Conservation (phyloP, 805 yeast species). For the Pichia sporocuriosa region DNA sequence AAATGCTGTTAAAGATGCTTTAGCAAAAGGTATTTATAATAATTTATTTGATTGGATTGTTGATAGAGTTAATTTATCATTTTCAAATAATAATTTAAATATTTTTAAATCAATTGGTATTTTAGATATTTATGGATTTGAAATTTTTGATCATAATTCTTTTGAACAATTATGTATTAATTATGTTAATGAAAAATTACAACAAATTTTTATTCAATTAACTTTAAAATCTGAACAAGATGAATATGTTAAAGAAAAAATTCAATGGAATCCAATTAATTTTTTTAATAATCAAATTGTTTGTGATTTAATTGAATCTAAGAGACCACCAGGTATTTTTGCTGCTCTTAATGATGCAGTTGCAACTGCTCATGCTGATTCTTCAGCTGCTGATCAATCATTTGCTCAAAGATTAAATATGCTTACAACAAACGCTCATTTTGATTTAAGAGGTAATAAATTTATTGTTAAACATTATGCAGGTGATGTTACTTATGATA, state of each 20-base stretch:
- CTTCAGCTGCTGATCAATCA: slow-evolving; percentile 92
- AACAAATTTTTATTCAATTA: slow-evolving; percentile 92
- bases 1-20: slow-evolving; percentile 87
- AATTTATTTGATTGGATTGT: slow-evolving; percentile 97
- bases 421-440: slow-evolving; percentile 77
- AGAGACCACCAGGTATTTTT: slow-evolving; percentile 93
- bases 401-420: slow-evolving; percentile 86
- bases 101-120: slow-evolving; percentile 75
- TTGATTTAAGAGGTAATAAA: slow-evolving; percentile 81
- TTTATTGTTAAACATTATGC: slow-evolving; percentile 95
- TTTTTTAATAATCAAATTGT: slow-evolving; percentile 95
- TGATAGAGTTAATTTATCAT: slow-evolving; percentile 75
- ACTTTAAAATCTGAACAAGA: slow-evolving; percentile 97
- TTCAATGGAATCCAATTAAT: slow-evolving; percentile 95
- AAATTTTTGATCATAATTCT: slow-evolving; percentile 89
- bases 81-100: slow-evolving; percentile 36
- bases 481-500: slow-evolving; percentile 94
- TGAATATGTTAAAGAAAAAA: slow-evolving; percentile 90
- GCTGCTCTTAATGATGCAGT: slow-evolving; percentile 95
- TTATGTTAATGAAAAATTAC: slow-evolving; percentile 91
- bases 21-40: slow-evolving; percentile 90
- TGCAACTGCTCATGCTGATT: slow-evolving; percentile 98
- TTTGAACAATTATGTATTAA: slow-evolving; percentile 95
- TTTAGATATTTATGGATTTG: slow-evolving; percentile 93
- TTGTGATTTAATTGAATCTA: slow-evolving; percentile 90